A percentile compares a stretch with the other conserved stretches of the same genome.
Conservation (phyloP, 2,329 filamentous ascomycete genomes). For the Colletotrichum siamense region DNA sequence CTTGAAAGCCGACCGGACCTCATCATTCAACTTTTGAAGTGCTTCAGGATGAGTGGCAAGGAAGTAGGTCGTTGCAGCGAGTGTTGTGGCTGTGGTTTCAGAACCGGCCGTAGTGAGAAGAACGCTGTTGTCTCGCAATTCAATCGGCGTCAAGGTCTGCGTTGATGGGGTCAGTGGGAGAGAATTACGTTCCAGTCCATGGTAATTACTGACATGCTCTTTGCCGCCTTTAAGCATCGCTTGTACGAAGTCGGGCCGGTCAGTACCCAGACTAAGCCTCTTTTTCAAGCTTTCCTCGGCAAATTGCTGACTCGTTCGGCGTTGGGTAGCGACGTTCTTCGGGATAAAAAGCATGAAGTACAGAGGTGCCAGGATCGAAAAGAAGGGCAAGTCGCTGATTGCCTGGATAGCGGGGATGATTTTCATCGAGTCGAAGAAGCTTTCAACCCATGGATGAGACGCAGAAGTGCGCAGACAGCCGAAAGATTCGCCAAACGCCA, state of each 20-base stretch:
- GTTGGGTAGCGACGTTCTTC: neutral
- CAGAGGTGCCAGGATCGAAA: neutral
- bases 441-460: constrained; percentile 30
- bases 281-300: neutral
- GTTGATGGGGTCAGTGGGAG: constrained; percentile 15
- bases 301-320: neutral
- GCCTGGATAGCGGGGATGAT: neutral
- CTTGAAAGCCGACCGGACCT: constrained; percentile 43
- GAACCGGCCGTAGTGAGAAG: constrained; percentile 39
- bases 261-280: neutral
- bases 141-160: neutral
- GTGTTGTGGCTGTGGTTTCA: constrained; percentile 50
- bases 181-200: neutral
- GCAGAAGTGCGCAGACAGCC: constrained; percentile 25
- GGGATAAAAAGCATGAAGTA: neutral
- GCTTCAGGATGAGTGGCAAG: constrained; percentile 35
- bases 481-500: constrained; percentile 33
- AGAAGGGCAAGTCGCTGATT: neutral
- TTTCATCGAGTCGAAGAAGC: constrained; percentile 23
- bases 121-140: constrained; percentile 18
- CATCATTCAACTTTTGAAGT: constrained; percentile 35
- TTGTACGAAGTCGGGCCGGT: constrained; percentile 14
- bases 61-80: constrained; percentile 45
- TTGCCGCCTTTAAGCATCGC: constrained; percentile 15
- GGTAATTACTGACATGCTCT: neutral